These are phyloP conservation scores for Conticribra weissflogii DNA, from an alignment of 108 stramenopile species.

Conservation along the genomic window DNA sequence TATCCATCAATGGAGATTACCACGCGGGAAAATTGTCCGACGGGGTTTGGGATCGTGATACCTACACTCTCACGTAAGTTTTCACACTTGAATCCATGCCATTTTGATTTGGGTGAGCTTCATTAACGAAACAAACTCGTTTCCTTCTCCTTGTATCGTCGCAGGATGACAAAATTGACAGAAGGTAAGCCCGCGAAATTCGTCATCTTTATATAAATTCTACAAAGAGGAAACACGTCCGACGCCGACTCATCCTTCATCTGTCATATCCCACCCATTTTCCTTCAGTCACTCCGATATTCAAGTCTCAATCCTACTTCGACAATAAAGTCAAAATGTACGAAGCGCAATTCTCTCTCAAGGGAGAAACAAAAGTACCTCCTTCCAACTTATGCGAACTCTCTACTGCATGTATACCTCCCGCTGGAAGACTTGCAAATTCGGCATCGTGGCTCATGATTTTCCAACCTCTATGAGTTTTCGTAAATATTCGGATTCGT, in stretches of 20 bases:
- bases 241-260: neutral
- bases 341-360: slow-evolving; percentile 43
- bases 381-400: slow-evolving; percentile 40
- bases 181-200: no score
- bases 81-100: neutral
- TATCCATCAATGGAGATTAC: slow-evolving; percentile 41
- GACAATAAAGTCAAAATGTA: slow-evolving; percentile 29
- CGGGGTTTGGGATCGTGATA: slow-evolving; percentile 35
- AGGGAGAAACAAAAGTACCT: slow-evolving; percentile 26
- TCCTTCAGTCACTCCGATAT: slow-evolving; percentile 35
- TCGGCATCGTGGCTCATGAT: slow-evolving; percentile 48
- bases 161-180: slow-evolving; percentile 30
- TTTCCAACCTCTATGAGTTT: slow-evolving; percentile 42
- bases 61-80: slow-evolving; percentile 29
- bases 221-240: neutral
- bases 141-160: neutral
- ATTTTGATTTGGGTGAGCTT: neutral
- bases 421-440: slow-evolving; percentile 23
- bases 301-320: slow-evolving; percentile 38
- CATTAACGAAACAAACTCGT: neutral
- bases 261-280: neutral
- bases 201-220: no score
- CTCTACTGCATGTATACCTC: slow-evolving; percentile 38
- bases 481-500: slow-evolving; percentile 20
- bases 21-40: slow-evolving; percentile 29